Evolutionary conservation across 345 rosid genomes (phyloP).

Genomic region (Camelina laxa): DNA sequence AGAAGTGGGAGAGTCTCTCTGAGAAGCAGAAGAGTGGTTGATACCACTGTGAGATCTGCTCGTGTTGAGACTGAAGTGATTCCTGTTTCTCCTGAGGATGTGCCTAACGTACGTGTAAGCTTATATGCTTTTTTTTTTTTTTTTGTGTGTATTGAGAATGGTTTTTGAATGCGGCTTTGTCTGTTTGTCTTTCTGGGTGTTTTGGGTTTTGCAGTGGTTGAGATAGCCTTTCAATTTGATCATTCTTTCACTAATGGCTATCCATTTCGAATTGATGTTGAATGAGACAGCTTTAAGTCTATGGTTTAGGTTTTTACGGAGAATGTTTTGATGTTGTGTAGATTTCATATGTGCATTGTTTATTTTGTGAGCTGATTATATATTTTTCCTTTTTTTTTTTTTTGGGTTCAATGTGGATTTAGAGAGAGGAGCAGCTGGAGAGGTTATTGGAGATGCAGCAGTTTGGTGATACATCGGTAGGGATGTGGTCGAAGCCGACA

Average conservation of each 20-base stretch:
- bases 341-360: not conserved
- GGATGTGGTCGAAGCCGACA: constrained; percentile 85
- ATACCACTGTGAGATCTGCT: constrained; percentile 58
- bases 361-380: not conserved
- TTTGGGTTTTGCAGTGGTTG: not conserved
- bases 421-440: constrained; percentile 61
- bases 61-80: constrained; percentile 62
- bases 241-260: not conserved
- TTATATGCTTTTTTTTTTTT: not conserved
- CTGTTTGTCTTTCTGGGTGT: not conserved
- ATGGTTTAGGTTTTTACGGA: not conserved
- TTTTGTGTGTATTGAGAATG: not conserved
- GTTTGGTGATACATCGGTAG: constrained; percentile 62
- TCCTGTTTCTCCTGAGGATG: constrained; percentile 77
- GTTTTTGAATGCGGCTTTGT: not conserved
- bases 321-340: not conserved
- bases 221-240: constrained; percentile 16
- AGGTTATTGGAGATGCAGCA: constrained; percentile 60
- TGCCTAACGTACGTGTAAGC: constrained; percentile 51
- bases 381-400: not conserved
- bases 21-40: constrained; percentile 45
- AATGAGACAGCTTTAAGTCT: not conserved
- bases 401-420: not conserved
- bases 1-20: constrained; percentile 38
- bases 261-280: constrained; percentile 16